Evolutionary conservation across 2,329 filamentous ascomycete species (phyloP), one percentile per base, ranked within the genome.

Genomic region (Emydomyces testavorans): DNA sequence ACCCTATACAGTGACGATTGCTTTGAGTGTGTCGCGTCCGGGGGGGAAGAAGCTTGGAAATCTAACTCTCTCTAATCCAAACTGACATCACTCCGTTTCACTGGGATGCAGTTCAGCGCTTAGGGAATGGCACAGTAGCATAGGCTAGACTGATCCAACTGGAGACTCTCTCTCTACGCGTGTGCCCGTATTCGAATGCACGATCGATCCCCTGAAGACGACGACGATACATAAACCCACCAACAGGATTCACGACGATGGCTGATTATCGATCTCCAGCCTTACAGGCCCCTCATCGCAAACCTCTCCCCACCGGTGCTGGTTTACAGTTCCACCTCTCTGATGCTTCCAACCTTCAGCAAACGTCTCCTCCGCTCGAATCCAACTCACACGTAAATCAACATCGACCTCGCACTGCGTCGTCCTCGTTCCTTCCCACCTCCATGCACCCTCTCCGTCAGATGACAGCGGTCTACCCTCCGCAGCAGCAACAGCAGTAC

Each of bases 201-300:
- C n/a, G n/a, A n/a, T n/a, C n/a, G n/a, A n/a, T n/a, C n/a, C n/a
- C n/a, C n/a, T n/a, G n/a, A n/a, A n/a, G n/a, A n/a, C n/a, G n/a
- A n/a, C n/a, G n/a, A n/a, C n/a, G n/a, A n/a, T n/a, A n/a, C n/a
- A n/a, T n/a, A n/a, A n/a, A n/a, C n/a, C n/a, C n/a, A n/a, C n/a
- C n/a, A n/a, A n/a, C n/a, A n/a, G n/a, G n/a, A n/a, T n/a, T n/a
- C n/a, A n/a, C 10, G n/a, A 35, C 20, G 4, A 55, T 55, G 53
- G 50, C 50, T 20, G 53, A 55, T 31, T 55, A 55, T 28, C 52
- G 52, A 18, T 52, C 52, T 15, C 53, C 53, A 21, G 36, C 42
- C n/a, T 43, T 52, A 15, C 50, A 54, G 48, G 38, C 44, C 18
- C 53, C 53, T 47, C 50, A 43, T 31, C 53, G 53, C 29, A 55